These are phyloP conservation scores for Marvania coccoides DNA, from an alignment of 139 green algal genomes.

Conservation along the genomic window DNA sequence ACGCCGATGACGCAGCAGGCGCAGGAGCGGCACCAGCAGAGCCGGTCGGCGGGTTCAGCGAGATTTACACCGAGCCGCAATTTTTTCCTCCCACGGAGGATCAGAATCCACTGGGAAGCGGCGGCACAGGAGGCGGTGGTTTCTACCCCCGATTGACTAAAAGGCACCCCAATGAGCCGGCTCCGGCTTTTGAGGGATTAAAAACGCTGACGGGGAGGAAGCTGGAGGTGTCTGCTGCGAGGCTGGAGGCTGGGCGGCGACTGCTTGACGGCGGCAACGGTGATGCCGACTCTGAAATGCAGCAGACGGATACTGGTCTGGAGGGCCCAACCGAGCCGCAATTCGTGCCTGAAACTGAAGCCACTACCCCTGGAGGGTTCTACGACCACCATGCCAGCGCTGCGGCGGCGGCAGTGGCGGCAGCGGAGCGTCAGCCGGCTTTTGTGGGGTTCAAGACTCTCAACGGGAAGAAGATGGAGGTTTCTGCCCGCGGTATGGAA, in stretches of 20 bases:
- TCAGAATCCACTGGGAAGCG: background rate
- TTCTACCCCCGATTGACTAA: background rate
- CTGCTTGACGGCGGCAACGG: background rate
- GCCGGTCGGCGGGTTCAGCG: too few relatives aligned
- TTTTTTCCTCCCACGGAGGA: too few relatives aligned
- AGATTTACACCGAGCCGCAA: too few relatives aligned
- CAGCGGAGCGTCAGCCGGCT: too few relatives aligned
- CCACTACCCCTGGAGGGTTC: background rate
- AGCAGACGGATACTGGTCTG: background rate
- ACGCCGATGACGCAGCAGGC: too few relatives aligned
- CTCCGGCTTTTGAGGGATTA: background rate
- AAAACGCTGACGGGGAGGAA: background rate
- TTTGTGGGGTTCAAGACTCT: background rate
- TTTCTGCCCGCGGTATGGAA: background rate
- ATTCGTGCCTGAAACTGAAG: background rate
- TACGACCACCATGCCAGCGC: background rate
- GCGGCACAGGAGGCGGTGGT: background rate
- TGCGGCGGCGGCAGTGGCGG: background rate
- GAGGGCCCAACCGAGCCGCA: too few relatives aligned
- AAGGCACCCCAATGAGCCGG: background rate
- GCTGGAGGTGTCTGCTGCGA: background rate
- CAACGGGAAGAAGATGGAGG: background rate
- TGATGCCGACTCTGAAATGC: too few relatives aligned
- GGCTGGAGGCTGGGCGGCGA: background rate
- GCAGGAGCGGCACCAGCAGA: too few relatives aligned